Percentiles rank a stretch among this genome's conserved stretches.
Conservation (phyloP, 768 basidiomycete species). For the Tulasnella sp. region DNA sequence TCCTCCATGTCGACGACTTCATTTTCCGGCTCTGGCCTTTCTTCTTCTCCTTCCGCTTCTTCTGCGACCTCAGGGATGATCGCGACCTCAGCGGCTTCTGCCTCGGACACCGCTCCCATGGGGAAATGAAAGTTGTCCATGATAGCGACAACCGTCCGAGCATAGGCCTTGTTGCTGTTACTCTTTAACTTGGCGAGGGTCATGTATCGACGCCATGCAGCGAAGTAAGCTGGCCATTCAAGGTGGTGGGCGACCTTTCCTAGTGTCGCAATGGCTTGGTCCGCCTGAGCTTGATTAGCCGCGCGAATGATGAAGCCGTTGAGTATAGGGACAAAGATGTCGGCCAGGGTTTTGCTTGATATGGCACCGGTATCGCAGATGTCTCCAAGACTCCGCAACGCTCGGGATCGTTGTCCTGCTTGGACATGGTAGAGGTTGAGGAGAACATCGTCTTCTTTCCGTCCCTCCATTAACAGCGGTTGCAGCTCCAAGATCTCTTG, state of each 20-base stretch:
- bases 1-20: slow-evolving; percentile 40
- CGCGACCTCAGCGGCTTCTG: not conserved
- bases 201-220: slow-evolving; percentile 78
- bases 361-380: slow-evolving; percentile 68
- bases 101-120: slow-evolving; percentile 57
- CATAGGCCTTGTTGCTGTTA: slow-evolving; percentile 72
- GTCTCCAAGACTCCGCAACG: slow-evolving; percentile 82
- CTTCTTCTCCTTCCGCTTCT: slow-evolving; percentile 38
- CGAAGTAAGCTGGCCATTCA: slow-evolving; percentile 82
- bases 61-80: slow-evolving; percentile 40
- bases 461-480: slow-evolving; percentile 78
- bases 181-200: slow-evolving; percentile 68
- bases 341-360: slow-evolving; percentile 69
- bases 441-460: slow-evolving; percentile 96
- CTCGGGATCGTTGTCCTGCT: slow-evolving; percentile 83
- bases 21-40: slow-evolving; percentile 33
- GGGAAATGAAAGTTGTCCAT: slow-evolving; percentile 92
- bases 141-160: slow-evolving; percentile 81
- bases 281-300: slow-evolving; percentile 83
- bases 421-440: slow-evolving; percentile 95
- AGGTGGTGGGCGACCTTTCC: slow-evolving; percentile 78
- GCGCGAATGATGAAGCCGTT: slow-evolving; percentile 71
- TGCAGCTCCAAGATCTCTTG: slow-evolving; percentile 65
- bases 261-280: slow-evolving; percentile 81
- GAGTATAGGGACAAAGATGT: slow-evolving; percentile 86